Evolutionary conservation across 1,284 basidiomycete genomes (phyloP).

Genomic region (Stereum hirsutum): DNA sequence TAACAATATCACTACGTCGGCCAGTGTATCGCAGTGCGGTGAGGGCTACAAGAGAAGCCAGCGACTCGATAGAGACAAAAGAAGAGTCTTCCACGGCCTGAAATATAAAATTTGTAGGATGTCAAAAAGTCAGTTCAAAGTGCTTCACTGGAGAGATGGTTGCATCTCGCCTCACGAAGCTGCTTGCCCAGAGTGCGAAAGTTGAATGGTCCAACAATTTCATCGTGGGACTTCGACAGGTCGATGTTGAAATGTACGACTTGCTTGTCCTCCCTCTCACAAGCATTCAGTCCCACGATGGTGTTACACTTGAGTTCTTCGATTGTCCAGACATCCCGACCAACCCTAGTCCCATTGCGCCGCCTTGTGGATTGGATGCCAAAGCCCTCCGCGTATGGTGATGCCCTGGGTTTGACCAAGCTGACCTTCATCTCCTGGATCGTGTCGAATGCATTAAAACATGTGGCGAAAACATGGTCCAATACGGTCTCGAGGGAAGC

Average conservation of each 20-base stretch:
- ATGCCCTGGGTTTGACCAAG: conserved; percentile 40
- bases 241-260: conserved; percentile 52
- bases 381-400: conserved; percentile 42
- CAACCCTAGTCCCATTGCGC: conserved; percentile 14
- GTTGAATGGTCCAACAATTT: conserved; percentile 18
- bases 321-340: conserved; percentile 28
- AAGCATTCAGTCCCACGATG: conserved; percentile 67
- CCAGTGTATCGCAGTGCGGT: conserved; percentile 22
- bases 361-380: conserved; percentile 30
- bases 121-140: neutral
- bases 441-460: conserved; percentile 29
- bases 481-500: conserved; percentile 32
- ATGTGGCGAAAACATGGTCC: conserved; percentile 31
- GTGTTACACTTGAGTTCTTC: conserved; percentile 45
- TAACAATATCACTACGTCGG: conserved; percentile 25
- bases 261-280: conserved; percentile 66
- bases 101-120: neutral
- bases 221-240: conserved; percentile 13
- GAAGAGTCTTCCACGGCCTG: conserved; percentile 36
- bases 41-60: conserved; percentile 54
- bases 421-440: conserved; percentile 30
- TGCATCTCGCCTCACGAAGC: conserved; percentile 30
- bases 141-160: too few species aligned
- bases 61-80: conserved; percentile 69
- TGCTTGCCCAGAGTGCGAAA: conserved; percentile 30